phyloP scores from a whole-genome alignment of 1,284 basidiomycete genomes.

The Inonotus hispidus region DNA sequence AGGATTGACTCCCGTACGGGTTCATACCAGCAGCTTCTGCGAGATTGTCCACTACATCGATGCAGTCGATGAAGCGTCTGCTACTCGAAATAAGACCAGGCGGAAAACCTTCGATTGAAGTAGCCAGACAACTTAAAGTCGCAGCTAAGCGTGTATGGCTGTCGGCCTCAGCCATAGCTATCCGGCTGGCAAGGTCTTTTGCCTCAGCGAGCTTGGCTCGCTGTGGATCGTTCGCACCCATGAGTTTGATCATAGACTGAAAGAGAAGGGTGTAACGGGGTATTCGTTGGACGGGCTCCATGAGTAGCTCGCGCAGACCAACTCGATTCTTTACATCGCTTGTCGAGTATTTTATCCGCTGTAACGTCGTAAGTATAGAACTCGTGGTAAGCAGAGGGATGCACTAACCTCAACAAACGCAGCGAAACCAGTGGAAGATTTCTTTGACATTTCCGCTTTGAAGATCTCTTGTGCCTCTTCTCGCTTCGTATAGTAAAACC shows the following conservation, averaged over 20 bases:
- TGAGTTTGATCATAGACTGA: conserved; percentile 84
- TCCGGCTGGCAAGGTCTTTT: conserved; percentile 81
- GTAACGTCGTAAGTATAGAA: conserved; percentile 16
- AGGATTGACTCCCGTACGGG: conserved; percentile 14
- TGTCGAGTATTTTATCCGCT: conserved; percentile 88
- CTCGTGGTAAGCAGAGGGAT: conserved; percentile 14
- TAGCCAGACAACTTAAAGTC: conserved; percentile 81
- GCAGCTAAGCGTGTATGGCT: conserved; percentile 87
- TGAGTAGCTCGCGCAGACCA: conserved; percentile 89
- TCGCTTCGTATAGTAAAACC: conserved; percentile 85
- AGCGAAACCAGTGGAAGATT: conserved; percentile 63
- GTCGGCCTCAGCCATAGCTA: conserved; percentile 90
- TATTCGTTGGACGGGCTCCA: conserved; percentile 99
- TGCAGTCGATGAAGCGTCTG: conserved; percentile 85
- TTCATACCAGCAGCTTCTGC: conserved; percentile 36
- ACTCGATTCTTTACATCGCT: conserved; percentile 79
- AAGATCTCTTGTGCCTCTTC: conserved; percentile 92
- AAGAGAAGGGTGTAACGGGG: conserved; percentile 94
- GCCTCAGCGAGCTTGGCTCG: conserved; percentile 83
- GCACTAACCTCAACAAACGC: conserved; percentile 78
- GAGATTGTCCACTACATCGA: conserved; percentile 87
- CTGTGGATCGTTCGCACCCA: conserved; percentile 73
- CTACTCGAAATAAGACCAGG: conserved; percentile 81
- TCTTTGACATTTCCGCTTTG: conserved; percentile 76
- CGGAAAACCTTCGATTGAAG: conserved; percentile 89